phyloP scores from a whole-genome alignment of 345 rosid species.

The Citrus inodora region DNA sequence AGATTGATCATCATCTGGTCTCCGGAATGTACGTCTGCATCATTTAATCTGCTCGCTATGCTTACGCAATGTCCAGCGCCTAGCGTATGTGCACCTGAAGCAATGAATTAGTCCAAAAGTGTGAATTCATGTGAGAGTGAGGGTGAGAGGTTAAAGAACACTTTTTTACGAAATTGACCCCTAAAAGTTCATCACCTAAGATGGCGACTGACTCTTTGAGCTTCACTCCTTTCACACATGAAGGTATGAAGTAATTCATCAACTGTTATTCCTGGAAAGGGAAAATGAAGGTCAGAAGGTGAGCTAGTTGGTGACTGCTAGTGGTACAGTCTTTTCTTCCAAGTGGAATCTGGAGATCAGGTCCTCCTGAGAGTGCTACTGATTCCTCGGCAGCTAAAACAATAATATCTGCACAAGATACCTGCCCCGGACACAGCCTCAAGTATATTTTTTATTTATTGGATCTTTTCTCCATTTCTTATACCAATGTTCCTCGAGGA shows the following conservation, averaged over 20 bases:
- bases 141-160: too few relatives aligned
- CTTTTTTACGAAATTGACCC: too few relatives aligned
- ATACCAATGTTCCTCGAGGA: conserved; percentile 28
- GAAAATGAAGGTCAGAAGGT: not conserved
- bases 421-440: conserved; percentile 30
- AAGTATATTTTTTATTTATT: conserved; percentile 13
- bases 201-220: conserved; percentile 32
- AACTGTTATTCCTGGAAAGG: conserved; percentile 22
- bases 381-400: conserved; percentile 36
- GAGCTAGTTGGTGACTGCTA: conserved; percentile 21
- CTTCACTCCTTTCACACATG: conserved; percentile 30
- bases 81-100: conserved; percentile 26
- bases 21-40: not conserved
- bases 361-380: conserved; percentile 35
- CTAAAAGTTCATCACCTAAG: conserved; percentile 11
- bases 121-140: too few relatives aligned
- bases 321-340: conserved; percentile 36
- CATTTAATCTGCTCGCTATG: conserved; percentile 19
- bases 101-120: not conserved
- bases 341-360: conserved; percentile 28
- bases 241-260: conserved; percentile 18
- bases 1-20: conserved; percentile 1
- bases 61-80: conserved; percentile 29
- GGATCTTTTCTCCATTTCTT: conserved; percentile 26
- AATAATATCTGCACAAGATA: conserved; percentile 39